Base-by-base conservation (phyloP, 371 early-diverging fungal species). In the Actinomucor elegans region DNA sequence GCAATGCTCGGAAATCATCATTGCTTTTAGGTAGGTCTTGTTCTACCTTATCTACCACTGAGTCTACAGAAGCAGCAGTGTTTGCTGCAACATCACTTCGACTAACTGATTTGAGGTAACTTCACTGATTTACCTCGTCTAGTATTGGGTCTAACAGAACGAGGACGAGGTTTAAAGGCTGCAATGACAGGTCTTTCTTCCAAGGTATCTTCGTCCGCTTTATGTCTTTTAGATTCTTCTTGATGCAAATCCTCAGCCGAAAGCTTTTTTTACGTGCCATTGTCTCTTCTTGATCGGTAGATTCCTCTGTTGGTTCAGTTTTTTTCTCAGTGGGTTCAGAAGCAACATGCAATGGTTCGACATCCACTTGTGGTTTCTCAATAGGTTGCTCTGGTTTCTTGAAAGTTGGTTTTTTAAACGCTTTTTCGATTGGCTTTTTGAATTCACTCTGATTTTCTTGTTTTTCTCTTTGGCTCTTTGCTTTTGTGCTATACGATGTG, bases 1-100 rank as follows among this genome's bases (percentile, higher is more conserved):
- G 45, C 66, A 75, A 58, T 10, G 67, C 66, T 12, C 75, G 40
- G 32, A 75, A 75, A 52, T 75, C 75, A 41, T 69, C 64, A 45
- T 75, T 72, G 26, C 52, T 56, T 38, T 64, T 65, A 50, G 14
- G 57, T 5, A 50, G 48, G 4, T 5, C 48, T 27, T 26, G 20
- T 18, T 4, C 8, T 9, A 14, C 3, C 50, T 15, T 27, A 9
- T 36, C 21, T 32, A 47, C 47, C 27, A 20, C 28, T 15, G 9
- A 12, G 46, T 26, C 12, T 12, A 27, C 26, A 1, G 34, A 21
- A 48, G 37, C 27, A 46, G 21, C 14, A 32, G 24, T 15, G 2
- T 50, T 4, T 40, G 33, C 40, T 27, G 9, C 69, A 23, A 34
- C 45, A 34, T 29, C 38, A 15, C 15, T 33, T 3, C 27, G 18